phyloP scores from a whole-genome alignment of 768 basidiomycete species.

The Hericium coralloides region DNA sequence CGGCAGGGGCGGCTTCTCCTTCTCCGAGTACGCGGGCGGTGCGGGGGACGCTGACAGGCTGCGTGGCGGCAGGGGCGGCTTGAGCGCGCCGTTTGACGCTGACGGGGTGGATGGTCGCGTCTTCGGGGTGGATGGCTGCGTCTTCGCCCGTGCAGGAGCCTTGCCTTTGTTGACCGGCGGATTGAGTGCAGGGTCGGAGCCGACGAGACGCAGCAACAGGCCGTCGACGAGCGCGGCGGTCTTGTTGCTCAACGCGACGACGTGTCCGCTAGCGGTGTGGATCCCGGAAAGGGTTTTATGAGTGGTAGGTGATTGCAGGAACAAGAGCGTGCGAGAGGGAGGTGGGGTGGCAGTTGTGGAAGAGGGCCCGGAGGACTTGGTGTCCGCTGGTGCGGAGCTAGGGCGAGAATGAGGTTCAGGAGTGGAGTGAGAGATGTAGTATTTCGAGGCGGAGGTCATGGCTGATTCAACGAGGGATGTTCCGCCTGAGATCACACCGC shows the following conservation, averaged over 20 bases:
- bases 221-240: conserved; percentile 4
- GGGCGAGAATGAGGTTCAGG: conserved; percentile 1
- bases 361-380: background rate
- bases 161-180: conserved; percentile 1
- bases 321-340: conserved; percentile 11
- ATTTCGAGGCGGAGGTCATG: conserved; percentile 11
- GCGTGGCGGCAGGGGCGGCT: conserved; percentile 10
- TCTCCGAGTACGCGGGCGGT: background rate
- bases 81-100: background rate
- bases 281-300: conserved; percentile 6
- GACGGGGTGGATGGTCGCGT: background rate
- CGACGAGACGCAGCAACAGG: conserved; percentile 2
- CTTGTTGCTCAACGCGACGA: conserved; percentile 11
- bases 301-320: conserved; percentile 14
- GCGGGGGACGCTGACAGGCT: conserved; percentile 4
- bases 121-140: background rate
- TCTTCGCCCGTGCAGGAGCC: background rate
- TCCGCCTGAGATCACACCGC: conserved; percentile 11
- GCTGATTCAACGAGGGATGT: conserved; percentile 12
- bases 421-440: conserved; percentile 10
- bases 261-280: conserved; percentile 9
- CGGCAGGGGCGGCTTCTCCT: conserved; percentile 1
- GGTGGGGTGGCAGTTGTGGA: background rate
- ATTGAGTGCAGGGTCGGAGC: background rate
- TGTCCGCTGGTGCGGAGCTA: background rate